Evolutionary conservation across 1,139 yeast genomes (phyloP).

Genomic region (Zhuliangozyma parablackwelliae): DNA sequence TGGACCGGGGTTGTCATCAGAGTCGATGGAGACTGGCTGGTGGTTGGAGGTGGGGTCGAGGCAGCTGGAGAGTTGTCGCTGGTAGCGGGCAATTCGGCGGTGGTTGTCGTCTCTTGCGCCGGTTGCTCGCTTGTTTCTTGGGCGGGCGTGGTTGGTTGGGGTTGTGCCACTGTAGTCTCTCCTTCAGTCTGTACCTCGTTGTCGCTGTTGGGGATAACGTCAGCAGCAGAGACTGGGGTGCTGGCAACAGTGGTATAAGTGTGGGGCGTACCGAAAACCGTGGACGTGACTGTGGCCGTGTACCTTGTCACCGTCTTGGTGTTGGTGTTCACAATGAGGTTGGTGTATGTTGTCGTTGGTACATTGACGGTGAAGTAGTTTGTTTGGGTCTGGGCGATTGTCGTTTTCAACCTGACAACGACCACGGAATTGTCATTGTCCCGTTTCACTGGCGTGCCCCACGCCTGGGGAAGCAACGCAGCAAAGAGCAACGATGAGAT

Average conservation of each 20-base stretch:
- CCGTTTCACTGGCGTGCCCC: slow-evolving; percentile 27
- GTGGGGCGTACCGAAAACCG: slow-evolving; percentile 37
- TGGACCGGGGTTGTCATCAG: slow-evolving; percentile 1
- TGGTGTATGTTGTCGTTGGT: slow-evolving; percentile 26
- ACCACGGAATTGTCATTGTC: slow-evolving; percentile 20
- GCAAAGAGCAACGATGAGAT: slow-evolving; percentile 13
- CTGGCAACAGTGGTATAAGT: slow-evolving; percentile 37
- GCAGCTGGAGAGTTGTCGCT: neutral
- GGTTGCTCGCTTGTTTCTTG: neutral
- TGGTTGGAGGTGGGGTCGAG: slow-evolving; percentile 1
- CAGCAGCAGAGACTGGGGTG: slow-evolving; percentile 21
- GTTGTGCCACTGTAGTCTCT: neutral
- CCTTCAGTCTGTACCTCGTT: slow-evolving; percentile 8
- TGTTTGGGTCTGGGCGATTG: slow-evolving; percentile 33
- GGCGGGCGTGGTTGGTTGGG: slow-evolving; percentile 1
- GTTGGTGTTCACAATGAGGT: slow-evolving; percentile 25
- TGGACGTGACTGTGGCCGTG: slow-evolving; percentile 44
- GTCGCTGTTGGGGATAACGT: slow-evolving; percentile 8
- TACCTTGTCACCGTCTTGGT: slow-evolving; percentile 39
- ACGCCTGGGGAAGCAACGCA: slow-evolving; percentile 16
- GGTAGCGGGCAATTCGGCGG: neutral
- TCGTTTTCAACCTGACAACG: slow-evolving; percentile 32
- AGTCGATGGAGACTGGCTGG: neutral
- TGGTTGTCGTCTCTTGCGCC: neutral
- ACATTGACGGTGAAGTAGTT: slow-evolving; percentile 32